Evolutionary conservation across 2,329 filamentous ascomycete genomes (phyloP), one percentile per base, ranked within the genome.

Genomic region (Lachnellula willkommii): DNA sequence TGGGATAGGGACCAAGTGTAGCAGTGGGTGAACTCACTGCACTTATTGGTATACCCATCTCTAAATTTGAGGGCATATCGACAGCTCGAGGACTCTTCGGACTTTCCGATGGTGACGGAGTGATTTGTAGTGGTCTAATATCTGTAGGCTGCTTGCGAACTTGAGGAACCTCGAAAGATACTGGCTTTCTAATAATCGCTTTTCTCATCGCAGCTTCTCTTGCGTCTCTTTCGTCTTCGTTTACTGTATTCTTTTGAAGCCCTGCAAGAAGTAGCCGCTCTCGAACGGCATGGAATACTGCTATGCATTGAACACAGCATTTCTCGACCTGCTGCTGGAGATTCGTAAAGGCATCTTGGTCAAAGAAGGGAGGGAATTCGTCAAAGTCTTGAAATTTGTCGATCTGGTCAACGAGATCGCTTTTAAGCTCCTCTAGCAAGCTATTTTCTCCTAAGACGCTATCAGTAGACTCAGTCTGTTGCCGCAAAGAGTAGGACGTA

Each of bases 241-340:
- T 37, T 17, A 55, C 12, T 17, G 17, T 47, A 5, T 22, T 43
- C 1, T 11, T 54, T 15, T 57, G 57, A 92, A 54, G 20, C n/a
- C 8, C 47, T 5, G 26, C 49, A 24, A 51, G 50, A 24, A 55
- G 49, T 36, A 61, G 58, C 43, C 53, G 52, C 57, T 62, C 63
- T 36, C 58, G 55, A 14, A 68, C 40, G 39, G 47, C 49, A 37
- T 61, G 50, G 51, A 69, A 65, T 43, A 68, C 65, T 20, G 53
- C 45, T 37, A 66, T 49, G 52, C 64, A 67, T 50, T 60, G 60
- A 28, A 55, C 53, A 39, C 56, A 58, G 45, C 63, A 65, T 60
- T 60, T 63, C 47, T 66, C 47, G n/a, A 59, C 61, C 58, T 66
- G 54, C 36, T 63, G 46, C 47, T 65, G 54, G 20, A 67, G 47